Percentiles rank a stretch among this genome's conserved stretches.
These are phyloP conservation scores for Collybia sordida DNA, from an alignment of 768 basidiomycete genomes.

Conservation along the genomic window DNA sequence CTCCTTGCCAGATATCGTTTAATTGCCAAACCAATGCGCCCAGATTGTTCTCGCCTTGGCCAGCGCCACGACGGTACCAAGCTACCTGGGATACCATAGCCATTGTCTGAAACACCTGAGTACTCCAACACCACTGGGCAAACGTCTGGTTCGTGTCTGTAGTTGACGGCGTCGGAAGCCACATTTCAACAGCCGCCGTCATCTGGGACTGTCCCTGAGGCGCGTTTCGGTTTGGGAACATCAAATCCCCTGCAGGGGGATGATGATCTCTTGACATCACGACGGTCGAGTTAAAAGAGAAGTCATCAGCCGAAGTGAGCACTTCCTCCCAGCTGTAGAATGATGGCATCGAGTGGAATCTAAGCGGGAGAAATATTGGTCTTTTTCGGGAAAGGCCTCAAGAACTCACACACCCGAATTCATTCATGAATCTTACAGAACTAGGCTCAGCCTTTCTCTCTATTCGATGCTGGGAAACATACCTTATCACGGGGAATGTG, in stretches of 20 bases:
- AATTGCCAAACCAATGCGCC: slow-evolving; percentile 60
- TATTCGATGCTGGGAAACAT: too few species aligned
- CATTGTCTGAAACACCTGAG: slow-evolving; percentile 60
- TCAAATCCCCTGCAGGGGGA: slow-evolving; percentile 49
- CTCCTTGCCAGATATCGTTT: slow-evolving; percentile 62
- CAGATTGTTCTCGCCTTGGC: slow-evolving; percentile 56
- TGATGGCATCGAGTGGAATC: slow-evolving; percentile 64
- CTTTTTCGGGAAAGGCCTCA: not conserved
- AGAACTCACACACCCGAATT: slow-evolving; percentile 45
- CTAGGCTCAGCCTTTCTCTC: too few species aligned
- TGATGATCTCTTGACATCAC: slow-evolving; percentile 59
- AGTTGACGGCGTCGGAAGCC: slow-evolving; percentile 53
- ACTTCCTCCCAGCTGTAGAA: slow-evolving; percentile 64
- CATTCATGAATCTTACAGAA: slow-evolving; percentile 46
- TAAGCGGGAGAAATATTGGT: slow-evolving; percentile 12
- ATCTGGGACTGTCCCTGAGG: slow-evolving; percentile 52
- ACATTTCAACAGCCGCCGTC: slow-evolving; percentile 47
- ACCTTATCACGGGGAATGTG: slow-evolving; percentile 44
- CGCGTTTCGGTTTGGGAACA: slow-evolving; percentile 57
- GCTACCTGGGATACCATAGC: slow-evolving; percentile 58
- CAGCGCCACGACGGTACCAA: slow-evolving; percentile 59
- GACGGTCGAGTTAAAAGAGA: slow-evolving; percentile 56
- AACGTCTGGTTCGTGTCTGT: slow-evolving; percentile 54
- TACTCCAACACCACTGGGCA: slow-evolving; percentile 63
- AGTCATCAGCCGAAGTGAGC: slow-evolving; percentile 48